These are phyloP conservation scores for Lachnellula suecica DNA, from an alignment of 2,329 filamentous ascomycete genomes.

Conservation along the genomic window DNA sequence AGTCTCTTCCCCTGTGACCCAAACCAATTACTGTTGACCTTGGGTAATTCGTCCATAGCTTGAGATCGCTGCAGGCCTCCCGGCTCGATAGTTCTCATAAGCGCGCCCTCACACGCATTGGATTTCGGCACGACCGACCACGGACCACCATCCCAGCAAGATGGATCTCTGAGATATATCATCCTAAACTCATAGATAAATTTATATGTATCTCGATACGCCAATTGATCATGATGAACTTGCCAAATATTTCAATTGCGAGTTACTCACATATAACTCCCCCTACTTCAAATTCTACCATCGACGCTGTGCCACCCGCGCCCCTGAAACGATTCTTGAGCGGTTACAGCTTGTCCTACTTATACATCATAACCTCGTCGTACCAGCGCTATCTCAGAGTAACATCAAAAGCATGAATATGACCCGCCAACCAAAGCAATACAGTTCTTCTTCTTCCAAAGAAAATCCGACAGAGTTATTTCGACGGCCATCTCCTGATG, in stretches of 20 bases:
- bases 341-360: background rate
- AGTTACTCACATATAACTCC: background rate
- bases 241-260: background rate
- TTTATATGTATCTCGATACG: constrained; percentile 1
- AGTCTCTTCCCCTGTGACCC: too few species aligned
- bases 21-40: too few species aligned
- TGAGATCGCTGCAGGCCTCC: background rate
- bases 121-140: constrained; percentile 21
- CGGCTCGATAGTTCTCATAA: background rate
- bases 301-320: background rate
- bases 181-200: constrained; percentile 11
- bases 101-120: constrained; percentile 4
- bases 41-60: background rate
- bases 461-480: constrained; percentile 16
- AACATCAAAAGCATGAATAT: constrained; percentile 2
- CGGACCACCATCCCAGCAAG: constrained; percentile 12
- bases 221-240: background rate
- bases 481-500: constrained; percentile 18
- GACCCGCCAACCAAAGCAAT: background rate
- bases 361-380: background rate
- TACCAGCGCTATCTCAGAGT: background rate
- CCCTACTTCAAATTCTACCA: background rate
- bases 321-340: background rate
- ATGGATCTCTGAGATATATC: constrained; percentile 7
- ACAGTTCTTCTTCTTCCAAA: constrained; percentile 7